Evolutionary conservation across 306 rosid genomes (phyloP), one percentile per base, ranked within the genome.

Genomic region (Senna tora): DNA sequence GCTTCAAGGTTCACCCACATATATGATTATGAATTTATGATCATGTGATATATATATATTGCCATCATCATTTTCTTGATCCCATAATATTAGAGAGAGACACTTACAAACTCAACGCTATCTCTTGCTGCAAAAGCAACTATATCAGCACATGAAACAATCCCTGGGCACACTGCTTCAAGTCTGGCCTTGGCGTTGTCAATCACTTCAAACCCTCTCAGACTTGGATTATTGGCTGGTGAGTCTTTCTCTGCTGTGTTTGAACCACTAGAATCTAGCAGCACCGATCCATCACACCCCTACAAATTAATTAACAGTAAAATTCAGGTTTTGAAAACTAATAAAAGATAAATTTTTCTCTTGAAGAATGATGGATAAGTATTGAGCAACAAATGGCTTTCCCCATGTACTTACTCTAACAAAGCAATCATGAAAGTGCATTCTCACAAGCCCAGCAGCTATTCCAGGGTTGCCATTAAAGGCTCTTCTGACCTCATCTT

Each of bases 351-450:
- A 25, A n/a, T n/a, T n/a, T n/a, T n/a, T n/a, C n/a, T n/a, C n/a
- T n/a, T n/a, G n/a, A n/a, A n/a, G n/a, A n/a, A n/a, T n/a, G n/a
- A n/a, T n/a, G n/a, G n/a, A n/a, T n/a, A n/a, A n/a, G n/a, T n/a
- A n/a, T n/a, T n/a, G n/a, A 25, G 30, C 3, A 25, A 32, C 14
- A 43, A 66, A 49, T 63, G 49, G 42, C 62, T 69, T 65, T n/a
- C n/a, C 30, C 42, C n/a, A 54, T 56, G 45, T 25, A 57, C 96
- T 77, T 82, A 88, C 95, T 70, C 92, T 83, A 42, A 86, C 87
- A 75, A 88, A 86, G 80, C 95, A 91, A 71, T 91, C 95, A 67
- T 91, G 95, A 52, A 91, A 88, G 81, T 88, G 97, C 88, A 88
- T 75, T 82, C 97, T 81, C 28, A 91, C 73, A 65, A 91, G 90